Conservation (phyloP, 2,329 filamentous ascomycete species). For the Aspergillus sp. region DNA sequence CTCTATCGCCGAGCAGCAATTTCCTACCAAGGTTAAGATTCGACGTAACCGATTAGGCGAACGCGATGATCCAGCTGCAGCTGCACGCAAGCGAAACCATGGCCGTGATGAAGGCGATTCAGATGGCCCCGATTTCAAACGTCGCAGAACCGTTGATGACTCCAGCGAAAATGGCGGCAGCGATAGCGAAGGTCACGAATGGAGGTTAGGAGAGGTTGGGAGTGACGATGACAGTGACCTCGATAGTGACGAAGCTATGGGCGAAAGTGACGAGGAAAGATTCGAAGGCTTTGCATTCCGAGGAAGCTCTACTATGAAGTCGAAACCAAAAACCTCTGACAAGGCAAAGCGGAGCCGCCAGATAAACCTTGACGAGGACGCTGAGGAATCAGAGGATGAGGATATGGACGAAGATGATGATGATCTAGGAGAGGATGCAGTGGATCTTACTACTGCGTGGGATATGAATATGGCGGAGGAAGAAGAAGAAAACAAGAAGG, state of each 20-base stretch:
- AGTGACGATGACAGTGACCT: constrained; percentile 65
- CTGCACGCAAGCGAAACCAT: constrained; percentile 32
- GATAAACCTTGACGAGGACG: constrained; percentile 48
- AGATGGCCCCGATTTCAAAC: constrained; percentile 40
- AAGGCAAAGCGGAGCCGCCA: constrained; percentile 26
- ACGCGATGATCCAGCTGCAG: constrained; percentile 41
- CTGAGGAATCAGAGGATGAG: constrained; percentile 41
- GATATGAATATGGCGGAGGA: constrained; percentile 47
- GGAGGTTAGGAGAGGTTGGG: constrained; percentile 68
- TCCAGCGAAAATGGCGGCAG: constrained; percentile 67
- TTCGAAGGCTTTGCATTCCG: constrained; percentile 73
- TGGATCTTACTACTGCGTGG: constrained; percentile 59
- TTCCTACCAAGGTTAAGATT: constrained; percentile 50
- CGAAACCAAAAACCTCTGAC: constrained; percentile 27
- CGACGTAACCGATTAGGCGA: constrained; percentile 56
- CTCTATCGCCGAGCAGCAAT: constrained; percentile 57
- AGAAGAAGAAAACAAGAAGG: constrained; percentile 34
- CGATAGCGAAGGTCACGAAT: constrained; percentile 81
- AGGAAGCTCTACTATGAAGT: constrained; percentile 47
- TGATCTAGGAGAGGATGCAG: constrained; percentile 59
- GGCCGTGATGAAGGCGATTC: constrained; percentile 40
- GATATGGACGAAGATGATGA: constrained; percentile 44
- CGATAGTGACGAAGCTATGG: constrained; percentile 78
- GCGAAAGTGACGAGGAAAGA: constrained; percentile 78
- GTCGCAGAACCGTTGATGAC: constrained; percentile 33